These are phyloP conservation scores for Pyrus hybrid DNA, from an alignment of 331 rosid species.

Conservation along the genomic window DNA sequence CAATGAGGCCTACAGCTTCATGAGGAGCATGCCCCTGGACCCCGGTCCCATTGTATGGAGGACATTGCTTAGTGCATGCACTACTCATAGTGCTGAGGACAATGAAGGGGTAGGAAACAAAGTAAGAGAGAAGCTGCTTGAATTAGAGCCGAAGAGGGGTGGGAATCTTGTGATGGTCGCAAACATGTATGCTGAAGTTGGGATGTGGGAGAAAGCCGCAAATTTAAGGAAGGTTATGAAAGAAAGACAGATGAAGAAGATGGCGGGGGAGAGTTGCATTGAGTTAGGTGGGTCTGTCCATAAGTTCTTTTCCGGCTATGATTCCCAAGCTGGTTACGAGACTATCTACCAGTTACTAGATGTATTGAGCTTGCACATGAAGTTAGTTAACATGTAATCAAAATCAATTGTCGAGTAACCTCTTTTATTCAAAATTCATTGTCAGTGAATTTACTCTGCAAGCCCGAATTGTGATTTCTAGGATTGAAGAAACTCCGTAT, in stretches of 20 bases:
- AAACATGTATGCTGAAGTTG: constrained; percentile 69
- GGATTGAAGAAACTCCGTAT: background rate
- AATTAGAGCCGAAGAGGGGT: constrained; percentile 71
- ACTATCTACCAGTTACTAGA: constrained; percentile 46
- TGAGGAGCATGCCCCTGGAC: constrained; percentile 48
- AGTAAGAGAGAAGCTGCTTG: constrained; percentile 58
- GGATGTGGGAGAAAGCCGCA: constrained; percentile 86
- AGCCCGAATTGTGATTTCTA: background rate
- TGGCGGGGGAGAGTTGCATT: constrained; percentile 76
- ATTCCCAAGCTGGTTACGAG: constrained; percentile 23
- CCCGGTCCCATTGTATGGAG: constrained; percentile 77
- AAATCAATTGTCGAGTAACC: constrained; percentile 1
- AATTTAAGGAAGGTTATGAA: constrained; percentile 58
- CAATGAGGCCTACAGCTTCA: constrained; percentile 58
- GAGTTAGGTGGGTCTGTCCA: constrained; percentile 58
- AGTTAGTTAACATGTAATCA: constrained; percentile 26
- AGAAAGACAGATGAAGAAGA: constrained; percentile 61
- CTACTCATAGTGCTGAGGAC: constrained; percentile 34
- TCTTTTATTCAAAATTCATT: constrained; percentile 3
- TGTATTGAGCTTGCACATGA: constrained; percentile 62
- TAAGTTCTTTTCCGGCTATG: constrained; percentile 63
- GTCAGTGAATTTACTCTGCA: too few species aligned
- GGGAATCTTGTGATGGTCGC: constrained; percentile 78
- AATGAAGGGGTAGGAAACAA: constrained; percentile 40
- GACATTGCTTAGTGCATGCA: constrained; percentile 74